A percentile compares a stretch with the other conserved stretches of the same genome.
These are phyloP conservation scores for Periconia sp. DNA, from an alignment of 2,329 filamentous ascomycete genomes.

Conservation along the genomic window DNA sequence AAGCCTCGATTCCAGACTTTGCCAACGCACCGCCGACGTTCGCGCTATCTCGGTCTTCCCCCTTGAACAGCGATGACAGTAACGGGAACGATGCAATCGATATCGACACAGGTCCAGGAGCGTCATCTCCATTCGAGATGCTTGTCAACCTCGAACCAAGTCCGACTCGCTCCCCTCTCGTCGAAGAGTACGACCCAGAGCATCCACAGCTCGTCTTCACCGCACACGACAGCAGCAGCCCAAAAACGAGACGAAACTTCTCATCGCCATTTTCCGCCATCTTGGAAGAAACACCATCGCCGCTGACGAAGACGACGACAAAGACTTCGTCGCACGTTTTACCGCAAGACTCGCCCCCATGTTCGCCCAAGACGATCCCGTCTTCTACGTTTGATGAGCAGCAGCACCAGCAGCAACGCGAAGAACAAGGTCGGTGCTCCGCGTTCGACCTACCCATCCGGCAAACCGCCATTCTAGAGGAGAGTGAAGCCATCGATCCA, in stretches of 20 bases:
- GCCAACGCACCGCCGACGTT: conserved; percentile 53
- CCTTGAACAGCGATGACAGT: neutral
- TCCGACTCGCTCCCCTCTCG: too few species aligned
- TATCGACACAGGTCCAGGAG: conserved; percentile 6
- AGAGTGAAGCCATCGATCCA: conserved; percentile 29
- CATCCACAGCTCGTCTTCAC: conserved; percentile 19
- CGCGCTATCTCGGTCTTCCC: conserved; percentile 51
- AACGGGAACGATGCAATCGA: conserved; percentile 7
- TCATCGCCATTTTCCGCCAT: conserved; percentile 28
- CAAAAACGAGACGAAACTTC: conserved; percentile 11
- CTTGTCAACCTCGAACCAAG: too few species aligned
- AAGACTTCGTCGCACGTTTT: neutral
- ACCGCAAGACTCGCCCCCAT: conserved; percentile 34
- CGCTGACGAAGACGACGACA: conserved; percentile 8
- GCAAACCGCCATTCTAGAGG: conserved; percentile 33
- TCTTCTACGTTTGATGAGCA: conserved; percentile 13
- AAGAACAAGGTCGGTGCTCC: neutral
- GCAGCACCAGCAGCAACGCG: neutral
- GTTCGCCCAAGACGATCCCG: conserved; percentile 41
- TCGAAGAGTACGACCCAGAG: conserved; percentile 23
- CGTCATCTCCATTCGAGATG: too few species aligned
- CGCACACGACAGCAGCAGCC: conserved; percentile 14
- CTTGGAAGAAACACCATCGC: conserved; percentile 22
- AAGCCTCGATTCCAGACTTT: conserved; percentile 65
- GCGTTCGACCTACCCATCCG: conserved; percentile 28